Base-by-base conservation (phyloP, 192 early-diverging fungal species). In the Polychytrium aggregatum region DNA sequence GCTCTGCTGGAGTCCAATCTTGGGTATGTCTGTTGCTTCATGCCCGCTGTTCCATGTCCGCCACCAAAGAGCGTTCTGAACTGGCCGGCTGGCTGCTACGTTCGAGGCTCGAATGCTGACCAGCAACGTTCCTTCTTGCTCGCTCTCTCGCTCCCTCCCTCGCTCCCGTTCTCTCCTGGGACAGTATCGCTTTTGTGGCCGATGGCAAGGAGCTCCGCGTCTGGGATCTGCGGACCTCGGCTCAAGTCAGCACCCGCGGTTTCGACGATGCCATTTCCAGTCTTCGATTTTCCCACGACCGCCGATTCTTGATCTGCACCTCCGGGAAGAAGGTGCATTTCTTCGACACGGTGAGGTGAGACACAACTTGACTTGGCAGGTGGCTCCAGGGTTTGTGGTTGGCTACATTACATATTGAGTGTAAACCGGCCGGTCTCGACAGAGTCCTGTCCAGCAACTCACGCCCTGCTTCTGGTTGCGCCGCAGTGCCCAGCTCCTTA, bases 311-410 rank as follows among this genome's bases (percentile, higher is more conserved):
- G 17, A 75, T 83, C 29, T 82, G 79, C 42, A 84, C 89, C 24
- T 79, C 85, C 14, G 86, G 89, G 26, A 84, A 81, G 53, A 69
- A 68, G 20, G 78, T 85, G 22, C 61, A 75, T 56, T 84, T 84
- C 47, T 84, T 80, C 72, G 81, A 86, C 56, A 63, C 81, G 13
- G 71, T 82, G 37, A 74, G 71, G 65, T 87, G 63, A 55, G 60
- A n/a, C n/a, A n/a, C n/a, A n/a, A n/a, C 40, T 72, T 28, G 34
- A 36, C 21, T 17, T 53, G 1, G 22, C 51, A 1, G 10, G 18
- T 25, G 8, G 10, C 37, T n/a, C 8, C 14, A 16, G 14, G 10
- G 31, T 56, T 37, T 10, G 10, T 29, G 2, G 20, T 31, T 31
- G 17, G 1, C 0, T 14, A 14, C 5, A 2, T 1, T 11, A 10